phyloP scores from a whole-genome alignment of 345 rosid species.

The Isatis tinctoria region DNA sequence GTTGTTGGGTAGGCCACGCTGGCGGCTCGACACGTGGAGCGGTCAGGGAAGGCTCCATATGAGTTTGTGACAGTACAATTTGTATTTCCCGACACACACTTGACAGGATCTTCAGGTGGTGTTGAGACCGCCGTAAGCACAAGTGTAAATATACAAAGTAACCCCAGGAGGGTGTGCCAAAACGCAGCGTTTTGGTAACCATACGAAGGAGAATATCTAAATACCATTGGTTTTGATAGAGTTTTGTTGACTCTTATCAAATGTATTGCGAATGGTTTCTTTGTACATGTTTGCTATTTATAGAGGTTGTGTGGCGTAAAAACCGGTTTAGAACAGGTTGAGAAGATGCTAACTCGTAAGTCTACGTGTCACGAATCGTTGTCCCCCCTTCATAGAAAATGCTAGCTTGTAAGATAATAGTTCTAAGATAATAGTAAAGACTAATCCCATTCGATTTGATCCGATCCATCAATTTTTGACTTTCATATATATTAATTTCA shows the following conservation, averaged over 20 bases:
- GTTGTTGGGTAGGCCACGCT: background rate
- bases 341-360: too few species aligned
- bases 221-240: background rate
- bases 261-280: background rate
- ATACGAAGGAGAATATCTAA: background rate
- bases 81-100: background rate
- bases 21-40: slow-evolving; percentile 3
- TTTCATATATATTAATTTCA: background rate
- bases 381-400: too few species aligned
- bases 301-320: background rate
- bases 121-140: slow-evolving; percentile 1
- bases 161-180: background rate
- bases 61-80: slow-evolving; percentile 6
- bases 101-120: slow-evolving; percentile 9
- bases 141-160: slow-evolving; percentile 1
- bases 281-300: slow-evolving; percentile 1
- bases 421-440: background rate
- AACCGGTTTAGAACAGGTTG: background rate
- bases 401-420: background rate
- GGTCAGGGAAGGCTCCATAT: slow-evolving; percentile 3
- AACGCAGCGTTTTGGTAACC: background rate
- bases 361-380: too few species aligned
- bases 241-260: background rate
- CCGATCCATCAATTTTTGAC: background rate
- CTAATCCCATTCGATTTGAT: background rate